These are phyloP conservation scores for Lactifluus piperatus DNA, from an alignment of 768 basidiomycete genomes.

Conservation along the genomic window DNA sequence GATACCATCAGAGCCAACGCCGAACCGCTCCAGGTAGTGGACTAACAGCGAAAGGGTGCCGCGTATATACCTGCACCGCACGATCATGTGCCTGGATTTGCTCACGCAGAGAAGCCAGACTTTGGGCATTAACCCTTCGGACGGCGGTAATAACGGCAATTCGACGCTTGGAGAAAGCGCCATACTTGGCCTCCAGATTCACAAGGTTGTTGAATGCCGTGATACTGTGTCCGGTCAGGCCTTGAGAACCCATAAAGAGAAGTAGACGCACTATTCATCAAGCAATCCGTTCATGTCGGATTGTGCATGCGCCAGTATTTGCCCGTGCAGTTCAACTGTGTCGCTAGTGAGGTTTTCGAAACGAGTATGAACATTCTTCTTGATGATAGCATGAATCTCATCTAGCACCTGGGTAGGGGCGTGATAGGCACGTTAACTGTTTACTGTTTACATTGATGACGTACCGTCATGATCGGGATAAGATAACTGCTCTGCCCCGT, in stretches of 20 bases:
- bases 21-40: slow-evolving; percentile 8
- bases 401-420: slow-evolving; percentile 8
- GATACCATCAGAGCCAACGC: slow-evolving; percentile 10
- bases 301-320: slow-evolving; percentile 9
- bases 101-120: background rate
- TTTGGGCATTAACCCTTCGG: background rate
- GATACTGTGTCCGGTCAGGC: slow-evolving; percentile 9
- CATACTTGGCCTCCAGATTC: slow-evolving; percentile 11
- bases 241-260: background rate
- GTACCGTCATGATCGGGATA: slow-evolving; percentile 2
- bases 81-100: slow-evolving; percentile 12
- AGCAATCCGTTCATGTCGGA: slow-evolving; percentile 11
- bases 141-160: slow-evolving; percentile 2
- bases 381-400: slow-evolving; percentile 10
- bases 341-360: slow-evolving; percentile 14
- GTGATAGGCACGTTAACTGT: background rate
- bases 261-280: slow-evolving; percentile 14
- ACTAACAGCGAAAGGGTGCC: background rate
- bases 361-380: slow-evolving; percentile 9
- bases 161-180: slow-evolving; percentile 9
- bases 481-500: background rate
- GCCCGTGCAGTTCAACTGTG: slow-evolving; percentile 8
- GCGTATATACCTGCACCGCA: slow-evolving; percentile 2
- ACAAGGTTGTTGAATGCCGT: slow-evolving; percentile 13
- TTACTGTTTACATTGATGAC: background rate